Evolutionary conservation across 2,329 filamentous ascomycete species (phyloP), one percentile per base, ranked within the genome.

Genomic region (Aaosphaeria arxii): DNA sequence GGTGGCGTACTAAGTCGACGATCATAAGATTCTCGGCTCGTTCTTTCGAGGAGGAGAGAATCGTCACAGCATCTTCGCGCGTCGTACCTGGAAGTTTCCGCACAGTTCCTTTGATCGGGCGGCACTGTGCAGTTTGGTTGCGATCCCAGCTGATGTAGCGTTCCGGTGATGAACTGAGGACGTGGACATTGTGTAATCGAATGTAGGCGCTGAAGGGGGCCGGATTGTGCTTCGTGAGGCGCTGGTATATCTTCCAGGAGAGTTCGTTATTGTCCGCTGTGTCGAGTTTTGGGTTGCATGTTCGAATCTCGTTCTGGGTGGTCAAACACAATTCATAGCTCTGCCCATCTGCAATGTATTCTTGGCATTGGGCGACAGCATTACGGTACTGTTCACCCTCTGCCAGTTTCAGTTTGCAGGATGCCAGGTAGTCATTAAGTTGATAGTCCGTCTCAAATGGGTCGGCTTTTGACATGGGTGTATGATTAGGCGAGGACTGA

Each of bases 11-110:
- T 1, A 97, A 78, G 68, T 97, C 92, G 2, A 96, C 91, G 60
- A 97, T 96, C 94, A 97, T 97, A 28, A 97, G 80, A 63, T 97
- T 97, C 74, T 97, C 92, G 0, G 92, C 92, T 59, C 89, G 85
- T 69, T 97, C 94, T 68, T 97, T 97, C 24, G 88, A 86, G 0
- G 89, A 81, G 48, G 86, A 83, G 11, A 96, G 80, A 36, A 95
- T 82, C 30, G 75, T 73, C 51, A 86, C 83, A 1, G 92, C 91
- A 60, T 88, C 80, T 5, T 78, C 80, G n/a, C 87, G 76, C 0
- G 87, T 94, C 35, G 86, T 83, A 1, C 76, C 77, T 1, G 77
- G 74, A 0, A 80, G 82, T 60, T 95, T 95, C 58, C 85, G 85
- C n/a, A 96, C 90, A 0, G 92, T 97, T 42, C 92, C 92, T 74